Evolutionary conservation across 1,139 yeast species (phyloP), one percentile per base, ranked within the genome.

Genomic region (Suhomyces coccinellae): DNA sequence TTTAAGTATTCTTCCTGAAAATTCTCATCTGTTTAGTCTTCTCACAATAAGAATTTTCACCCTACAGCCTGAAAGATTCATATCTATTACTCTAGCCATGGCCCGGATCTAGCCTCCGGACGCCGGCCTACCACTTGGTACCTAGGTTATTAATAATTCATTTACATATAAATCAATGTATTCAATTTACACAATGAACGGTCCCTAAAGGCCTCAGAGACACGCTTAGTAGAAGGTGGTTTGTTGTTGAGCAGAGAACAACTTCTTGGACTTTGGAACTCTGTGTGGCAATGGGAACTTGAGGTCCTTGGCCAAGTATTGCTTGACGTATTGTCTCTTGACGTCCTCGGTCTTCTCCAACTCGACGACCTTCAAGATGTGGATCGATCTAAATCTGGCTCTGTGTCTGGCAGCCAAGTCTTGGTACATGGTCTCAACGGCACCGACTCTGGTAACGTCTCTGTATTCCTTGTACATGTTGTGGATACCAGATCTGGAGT

Each of bases 321-420:
- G 99, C 82, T 84, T 91, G 75, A 90, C 85, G 95, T 93, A 91
- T 79, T 89, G 97, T 82, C 99, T 90, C 93, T 89, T 93, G 75
- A 93, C 97, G 69, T 93, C 99, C 57, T 87, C 96, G 63, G 95
- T 83, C 86, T 89, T 91, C 79, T 86, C 96, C 70, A 93, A 85
- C 82, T 93, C 98, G 73, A 91, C 98, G 75, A 93, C 98, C 90
- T 93, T 93, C 74, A 86, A 83, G 76, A 86, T 89, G 89, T 93
- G 99, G 78, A 93, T 88, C 65, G 93, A 86, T 87, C 99, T 89
- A 85, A 93, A 93, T 85, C 99, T 90, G 72, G 99, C 95, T 87
- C 99, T 90, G 96, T 93, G 99, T 83, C 99, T 93, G 65, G 99
- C 98, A 79, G 99, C 99, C 86, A 93, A 87, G 79, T 95, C 99